phyloP scores from a whole-genome alignment of 192 early-diverging fungal species.

The Dimargaris cristalligena region DNA sequence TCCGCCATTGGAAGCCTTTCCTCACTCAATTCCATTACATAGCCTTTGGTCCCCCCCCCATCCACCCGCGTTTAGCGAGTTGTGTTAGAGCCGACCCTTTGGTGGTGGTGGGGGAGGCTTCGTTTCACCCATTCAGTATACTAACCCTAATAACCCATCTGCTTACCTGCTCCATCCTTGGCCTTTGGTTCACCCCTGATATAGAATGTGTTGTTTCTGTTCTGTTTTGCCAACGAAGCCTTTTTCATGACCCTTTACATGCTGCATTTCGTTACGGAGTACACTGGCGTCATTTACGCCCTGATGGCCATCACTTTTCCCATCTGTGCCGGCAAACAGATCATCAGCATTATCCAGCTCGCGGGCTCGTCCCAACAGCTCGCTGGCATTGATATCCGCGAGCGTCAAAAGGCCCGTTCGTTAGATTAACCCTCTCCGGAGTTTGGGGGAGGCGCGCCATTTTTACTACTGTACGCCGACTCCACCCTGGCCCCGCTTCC shows the following conservation, averaged over 20 bases:
- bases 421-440: too few relatives aligned
- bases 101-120: too few relatives aligned
- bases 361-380: conserved; percentile 65
- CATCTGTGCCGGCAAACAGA: conserved; percentile 74
- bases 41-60: too few relatives aligned
- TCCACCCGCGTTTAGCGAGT: too few relatives aligned
- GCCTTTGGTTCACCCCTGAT: too few relatives aligned
- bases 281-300: conserved; percentile 10
- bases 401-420: conserved; percentile 12
- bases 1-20: too few relatives aligned
- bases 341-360: conserved; percentile 88
- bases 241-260: conserved; percentile 84
- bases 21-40: too few relatives aligned
- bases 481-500: background rate
- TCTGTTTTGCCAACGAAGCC: conserved; percentile 83
- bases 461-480: background rate
- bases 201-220: conserved; percentile 71
- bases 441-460: too few relatives aligned
- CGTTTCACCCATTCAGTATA: too few relatives aligned
- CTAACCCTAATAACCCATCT: too few relatives aligned
- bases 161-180: too few relatives aligned
- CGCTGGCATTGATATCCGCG: conserved; percentile 49
- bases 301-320: conserved; percentile 36
- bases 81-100: too few relatives aligned
- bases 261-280: conserved; percentile 23